Evolutionary conservation across 352 stramenopile species (phyloP).

Genomic region (Thalassiosira mediterranea): DNA sequence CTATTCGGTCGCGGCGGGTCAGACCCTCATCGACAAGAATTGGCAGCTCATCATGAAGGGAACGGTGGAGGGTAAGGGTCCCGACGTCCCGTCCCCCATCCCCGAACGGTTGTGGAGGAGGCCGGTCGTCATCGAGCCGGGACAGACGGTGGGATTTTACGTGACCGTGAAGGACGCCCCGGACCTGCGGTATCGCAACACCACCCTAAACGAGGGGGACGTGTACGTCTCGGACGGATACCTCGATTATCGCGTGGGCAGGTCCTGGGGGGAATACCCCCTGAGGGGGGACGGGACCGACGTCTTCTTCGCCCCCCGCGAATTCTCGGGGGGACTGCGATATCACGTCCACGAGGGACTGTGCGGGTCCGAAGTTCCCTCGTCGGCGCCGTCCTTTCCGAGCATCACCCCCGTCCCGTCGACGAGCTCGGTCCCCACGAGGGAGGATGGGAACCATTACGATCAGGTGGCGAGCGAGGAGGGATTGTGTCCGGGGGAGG

Average conservation of each 20-base stretch:
- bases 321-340: constrained; percentile 40
- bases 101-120: constrained; percentile 28
- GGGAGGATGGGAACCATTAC: not conserved
- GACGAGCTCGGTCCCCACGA: not conserved
- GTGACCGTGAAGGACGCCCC: constrained; percentile 37
- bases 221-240: constrained; percentile 29
- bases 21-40: constrained; percentile 42
- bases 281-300: constrained; percentile 40
- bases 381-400: constrained; percentile 1
- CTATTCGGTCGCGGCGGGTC: constrained; percentile 23
- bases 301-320: constrained; percentile 30
- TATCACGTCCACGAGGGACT: constrained; percentile 42
- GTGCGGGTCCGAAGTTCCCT: constrained; percentile 20
- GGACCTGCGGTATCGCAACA: constrained; percentile 42
- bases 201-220: constrained; percentile 17
- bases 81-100: constrained; percentile 28
- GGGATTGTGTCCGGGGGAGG: constrained; percentile 17
- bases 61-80: constrained; percentile 18
- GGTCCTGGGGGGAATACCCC: constrained; percentile 49
- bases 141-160: constrained; percentile 38
- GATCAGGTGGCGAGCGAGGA: not conserved
- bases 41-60: constrained; percentile 41
- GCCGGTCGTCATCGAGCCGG: constrained; percentile 28
- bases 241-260: constrained; percentile 29
- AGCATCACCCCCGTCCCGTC: not conserved